Evolutionary conservation across 495 filamentous ascomycete species (phyloP).

Genomic region (Tetracladium setigerum): DNA sequence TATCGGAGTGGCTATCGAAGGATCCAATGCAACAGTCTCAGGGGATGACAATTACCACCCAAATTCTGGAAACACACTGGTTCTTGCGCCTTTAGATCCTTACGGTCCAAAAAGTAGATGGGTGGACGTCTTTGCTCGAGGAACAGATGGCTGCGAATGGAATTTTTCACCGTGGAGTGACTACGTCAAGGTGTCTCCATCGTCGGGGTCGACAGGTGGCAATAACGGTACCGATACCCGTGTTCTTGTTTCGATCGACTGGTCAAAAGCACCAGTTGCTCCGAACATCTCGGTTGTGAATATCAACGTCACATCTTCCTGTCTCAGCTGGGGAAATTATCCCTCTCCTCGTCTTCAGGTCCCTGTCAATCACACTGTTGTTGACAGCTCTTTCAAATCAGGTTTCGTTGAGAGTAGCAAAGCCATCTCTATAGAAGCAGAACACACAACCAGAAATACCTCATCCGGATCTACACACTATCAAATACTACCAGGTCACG

Average conservation of each 20-base stretch:
- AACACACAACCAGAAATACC: slow-evolving; percentile 40
- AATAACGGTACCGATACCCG: slow-evolving; percentile 43
- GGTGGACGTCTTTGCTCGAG: slow-evolving; percentile 62
- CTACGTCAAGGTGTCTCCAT: slow-evolving; percentile 51
- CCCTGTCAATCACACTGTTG: slow-evolving; percentile 44
- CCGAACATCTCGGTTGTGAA: slow-evolving; percentile 37
- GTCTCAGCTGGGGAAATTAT: slow-evolving; percentile 43
- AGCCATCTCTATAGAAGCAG: slow-evolving; percentile 52
- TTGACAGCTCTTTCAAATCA: slow-evolving; percentile 45
- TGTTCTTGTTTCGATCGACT: slow-evolving; percentile 56
- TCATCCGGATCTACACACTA: slow-evolving; percentile 37
- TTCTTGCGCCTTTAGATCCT: slow-evolving; percentile 51
- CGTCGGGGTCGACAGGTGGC: slow-evolving; percentile 43
- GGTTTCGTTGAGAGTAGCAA: slow-evolving; percentile 62
- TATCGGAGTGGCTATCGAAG: slow-evolving; percentile 60
- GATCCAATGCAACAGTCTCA: slow-evolving; percentile 53
- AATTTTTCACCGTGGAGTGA: slow-evolving; percentile 37
- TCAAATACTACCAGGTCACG: slow-evolving; percentile 44
- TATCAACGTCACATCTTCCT: slow-evolving; percentile 48
- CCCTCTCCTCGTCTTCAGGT: slow-evolving; percentile 45
- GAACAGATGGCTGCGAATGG: slow-evolving; percentile 51
- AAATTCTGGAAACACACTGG: slow-evolving; percentile 47
- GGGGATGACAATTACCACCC: slow-evolving; percentile 59
- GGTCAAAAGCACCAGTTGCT: slow-evolving; percentile 43
- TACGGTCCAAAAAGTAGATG: slow-evolving; percentile 54